Percentiles rank a stretch among this genome's conserved stretches.
phyloP scores from a whole-genome alignment of 192 early-diverging fungal genomes.

The Chytriomyces hyalinus region DNA sequence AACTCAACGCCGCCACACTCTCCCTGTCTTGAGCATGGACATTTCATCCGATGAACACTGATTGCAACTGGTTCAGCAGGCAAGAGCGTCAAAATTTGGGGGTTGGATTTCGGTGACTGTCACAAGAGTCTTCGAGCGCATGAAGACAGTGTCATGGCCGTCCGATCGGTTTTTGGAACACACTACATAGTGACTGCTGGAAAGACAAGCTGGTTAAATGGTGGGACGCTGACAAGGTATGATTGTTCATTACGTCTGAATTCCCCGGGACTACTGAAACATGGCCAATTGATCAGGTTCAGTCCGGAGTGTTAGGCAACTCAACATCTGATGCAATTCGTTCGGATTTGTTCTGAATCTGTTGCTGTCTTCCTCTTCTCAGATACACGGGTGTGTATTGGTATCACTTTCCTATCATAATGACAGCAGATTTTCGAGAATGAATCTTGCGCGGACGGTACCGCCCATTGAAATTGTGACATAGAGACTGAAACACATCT shows the following conservation, averaged over 20 bases:
- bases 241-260: background rate
- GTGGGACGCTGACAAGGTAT: conserved; percentile 93
- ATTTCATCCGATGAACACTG: conserved; percentile 92
- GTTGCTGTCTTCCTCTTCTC: too few relatives aligned
- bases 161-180: conserved; percentile 90
- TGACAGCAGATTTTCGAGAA: too few relatives aligned
- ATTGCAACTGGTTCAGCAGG: conserved; percentile 95
- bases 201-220: conserved; percentile 89
- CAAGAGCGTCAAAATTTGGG: conserved; percentile 99
- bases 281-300: too few relatives aligned
- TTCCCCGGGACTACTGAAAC: background rate
- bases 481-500: too few relatives aligned
- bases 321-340: too few relatives aligned
- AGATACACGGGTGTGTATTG: too few relatives aligned
- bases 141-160: conserved; percentile 86
- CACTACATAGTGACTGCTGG: conserved; percentile 94
- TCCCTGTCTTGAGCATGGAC: conserved; percentile 98
- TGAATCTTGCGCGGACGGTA: too few relatives aligned
- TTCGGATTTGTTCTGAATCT: too few relatives aligned
- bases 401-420: too few relatives aligned
- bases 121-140: conserved; percentile 93
- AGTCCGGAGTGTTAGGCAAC: too few relatives aligned
- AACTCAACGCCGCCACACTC: conserved; percentile 83
- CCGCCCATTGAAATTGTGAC: too few relatives aligned
- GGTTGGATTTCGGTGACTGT: conserved; percentile 99